These are phyloP conservation scores for Rhodotorula paludigena DNA, from an alignment of 768 basidiomycete genomes.

Conservation along the genomic window DNA sequence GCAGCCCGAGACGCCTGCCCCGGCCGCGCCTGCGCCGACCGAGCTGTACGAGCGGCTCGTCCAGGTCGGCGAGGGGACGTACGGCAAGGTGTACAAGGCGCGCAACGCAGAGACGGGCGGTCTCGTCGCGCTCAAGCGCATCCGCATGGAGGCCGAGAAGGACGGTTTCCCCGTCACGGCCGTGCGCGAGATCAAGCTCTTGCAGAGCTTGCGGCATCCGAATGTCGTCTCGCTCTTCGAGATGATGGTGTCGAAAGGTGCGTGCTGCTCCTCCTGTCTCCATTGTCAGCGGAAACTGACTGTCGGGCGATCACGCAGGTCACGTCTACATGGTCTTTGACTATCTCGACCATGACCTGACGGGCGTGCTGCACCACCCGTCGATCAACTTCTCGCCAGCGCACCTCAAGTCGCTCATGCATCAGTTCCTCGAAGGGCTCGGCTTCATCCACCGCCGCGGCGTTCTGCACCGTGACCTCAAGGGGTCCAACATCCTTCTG, in stretches of 20 bases:
- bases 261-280: constrained; percentile 37
- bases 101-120: constrained; percentile 69
- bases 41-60: constrained; percentile 73
- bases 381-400: constrained; percentile 76
- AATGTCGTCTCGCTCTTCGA: constrained; percentile 88
- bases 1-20: background rate
- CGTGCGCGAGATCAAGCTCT: constrained; percentile 95
- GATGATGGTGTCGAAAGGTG: constrained; percentile 98
- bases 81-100: constrained; percentile 97
- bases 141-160: constrained; percentile 93
- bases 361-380: constrained; percentile 84
- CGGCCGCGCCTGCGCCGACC: constrained; percentile 2
- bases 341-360: constrained; percentile 98
- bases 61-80: constrained; percentile 97
- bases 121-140: constrained; percentile 87
- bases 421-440: constrained; percentile 90
- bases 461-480: constrained; percentile 97
- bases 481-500: constrained; percentile 95
- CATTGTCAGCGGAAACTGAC: background rate
- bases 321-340: constrained; percentile 99
- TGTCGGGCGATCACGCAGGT: constrained; percentile 54
- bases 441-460: constrained; percentile 93
- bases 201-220: constrained; percentile 81
- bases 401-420: constrained; percentile 89
- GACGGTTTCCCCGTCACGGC: constrained; percentile 99